These are phyloP conservation scores for Uromyces viciae-fabae DNA, from an alignment of 1,284 basidiomycete species.

Conservation along the genomic window DNA sequence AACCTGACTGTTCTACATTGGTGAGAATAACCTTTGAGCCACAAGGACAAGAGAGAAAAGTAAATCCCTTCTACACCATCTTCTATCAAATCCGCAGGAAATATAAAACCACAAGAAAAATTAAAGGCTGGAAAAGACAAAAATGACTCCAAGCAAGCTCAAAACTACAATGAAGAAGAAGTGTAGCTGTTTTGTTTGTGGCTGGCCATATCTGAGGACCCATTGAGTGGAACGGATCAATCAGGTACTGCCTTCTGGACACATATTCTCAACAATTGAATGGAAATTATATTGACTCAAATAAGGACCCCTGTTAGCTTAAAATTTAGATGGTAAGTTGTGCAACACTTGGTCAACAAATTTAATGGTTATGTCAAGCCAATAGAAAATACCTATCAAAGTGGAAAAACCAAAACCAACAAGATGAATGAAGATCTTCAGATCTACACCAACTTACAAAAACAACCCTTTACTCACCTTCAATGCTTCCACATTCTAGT, in stretches of 20 bases:
- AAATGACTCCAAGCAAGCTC: no score
- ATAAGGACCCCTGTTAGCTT: background rate
- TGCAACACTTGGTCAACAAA: slow-evolving; percentile 3
- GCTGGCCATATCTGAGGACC: background rate
- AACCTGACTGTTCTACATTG: no score
- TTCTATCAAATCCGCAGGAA: no score
- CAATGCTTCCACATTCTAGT: background rate
- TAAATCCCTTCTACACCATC: no score
- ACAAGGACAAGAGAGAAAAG: no score
- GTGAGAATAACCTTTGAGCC: no score
- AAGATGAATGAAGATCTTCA: background rate
- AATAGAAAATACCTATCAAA: background rate
- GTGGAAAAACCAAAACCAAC: background rate
- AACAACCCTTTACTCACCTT: background rate
- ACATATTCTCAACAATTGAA: background rate
- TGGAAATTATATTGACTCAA: no score
- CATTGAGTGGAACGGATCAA: background rate
- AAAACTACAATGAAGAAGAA: background rate
- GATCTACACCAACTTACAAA: background rate
- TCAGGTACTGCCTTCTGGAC: background rate
- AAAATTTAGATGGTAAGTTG: background rate
- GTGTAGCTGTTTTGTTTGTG: background rate
- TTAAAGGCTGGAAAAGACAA: no score
- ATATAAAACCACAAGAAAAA: no score
- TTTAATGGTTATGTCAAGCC: background rate